A percentile compares a stretch with the other conserved stretches of the same genome.
These are phyloP conservation scores for Peronospora destructor DNA, from an alignment of 352 stramenopile genomes.

Conservation along the genomic window DNA sequence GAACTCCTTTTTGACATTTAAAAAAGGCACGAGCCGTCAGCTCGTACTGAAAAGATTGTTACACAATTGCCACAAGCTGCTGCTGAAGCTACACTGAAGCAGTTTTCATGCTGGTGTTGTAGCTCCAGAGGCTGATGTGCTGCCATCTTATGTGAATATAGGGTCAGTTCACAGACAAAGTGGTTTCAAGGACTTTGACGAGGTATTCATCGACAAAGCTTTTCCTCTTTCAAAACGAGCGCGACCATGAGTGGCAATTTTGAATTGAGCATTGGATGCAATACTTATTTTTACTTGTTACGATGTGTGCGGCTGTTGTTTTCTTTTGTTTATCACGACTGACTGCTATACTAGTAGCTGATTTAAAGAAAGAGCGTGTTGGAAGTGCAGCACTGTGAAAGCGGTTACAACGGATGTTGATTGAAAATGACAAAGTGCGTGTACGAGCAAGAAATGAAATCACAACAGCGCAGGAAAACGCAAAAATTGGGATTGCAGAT, in stretches of 20 bases:
- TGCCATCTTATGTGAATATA: conserved; percentile 4
- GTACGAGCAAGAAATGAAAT: conserved; percentile 47
- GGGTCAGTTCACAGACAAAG: neutral
- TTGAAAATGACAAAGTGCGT: conserved; percentile 66
- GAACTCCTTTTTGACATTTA: conserved; percentile 59
- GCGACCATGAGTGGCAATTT: conserved; percentile 30
- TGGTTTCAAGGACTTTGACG: neutral
- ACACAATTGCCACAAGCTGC: neutral
- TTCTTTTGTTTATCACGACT: conserved; percentile 6
- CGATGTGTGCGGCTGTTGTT: conserved; percentile 2
- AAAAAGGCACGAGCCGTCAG: conserved; percentile 17
- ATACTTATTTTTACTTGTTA: neutral
- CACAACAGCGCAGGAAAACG: conserved; percentile 41
- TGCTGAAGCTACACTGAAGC: neutral
- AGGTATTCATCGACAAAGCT: conserved; percentile 1
- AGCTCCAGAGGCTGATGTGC: neutral
- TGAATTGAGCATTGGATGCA: neutral
- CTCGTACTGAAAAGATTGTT: neutral
- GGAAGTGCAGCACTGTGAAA: conserved; percentile 54
- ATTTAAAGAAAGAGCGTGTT: conserved; percentile 50
- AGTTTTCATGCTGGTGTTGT: neutral
- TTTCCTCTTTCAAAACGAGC: conserved; percentile 25
- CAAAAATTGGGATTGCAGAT: conserved; percentile 39
- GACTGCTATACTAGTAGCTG: conserved; percentile 37
- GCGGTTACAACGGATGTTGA: conserved; percentile 68